Base-by-base conservation (phyloP, 495 filamentous ascomycete species). In the Friedmanniomyces endolithicus region DNA sequence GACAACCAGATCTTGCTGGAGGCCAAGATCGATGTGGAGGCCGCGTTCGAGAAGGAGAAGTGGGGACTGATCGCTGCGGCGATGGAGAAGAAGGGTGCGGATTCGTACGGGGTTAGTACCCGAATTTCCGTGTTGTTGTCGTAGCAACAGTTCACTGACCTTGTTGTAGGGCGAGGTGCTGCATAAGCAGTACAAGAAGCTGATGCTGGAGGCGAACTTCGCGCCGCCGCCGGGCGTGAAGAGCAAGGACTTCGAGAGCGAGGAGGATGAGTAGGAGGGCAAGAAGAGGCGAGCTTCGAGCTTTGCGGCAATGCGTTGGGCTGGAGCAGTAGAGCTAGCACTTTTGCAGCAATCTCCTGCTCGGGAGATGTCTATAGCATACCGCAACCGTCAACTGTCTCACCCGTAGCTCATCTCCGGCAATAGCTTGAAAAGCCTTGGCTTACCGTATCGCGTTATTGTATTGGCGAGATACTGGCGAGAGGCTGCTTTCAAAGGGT, bases 1-100 rank as follows among this genome's bases (percentile, higher is more conserved):
- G 55, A 58, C 27, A 37, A 45, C 6, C 6, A 14, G 48, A 22
- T 14, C 11, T 4, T 58, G 48, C 8, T 58, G 2, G 24, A 52
- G 43, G 55, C 50, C 11, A 58, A 58, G 55, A 8, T 22, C 6
- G 55, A 52, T 12, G 41, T 52, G 14, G 55, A 52, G 49, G 19
- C 9, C 14, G 40, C 16, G 35, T 53, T 58, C 24, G 48, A 58
- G 49, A 22, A 27, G 48, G 27, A 34, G 23, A 58, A 58, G 49
- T 53, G 50, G 50, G 40, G 23, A 2, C 4, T 47, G 39, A 53
- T 58, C 22, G 48, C 40, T 1, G 11, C 43, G 34, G 19, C 7
- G 40, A 31, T 58, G 48, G 27, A 19, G 35, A 37, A 37, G 49
- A 35, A 11, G 29, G 44, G 45, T 2, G 17, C 48, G n/a, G 23